Evolutionary conservation across 176 grass and related monocot species (phyloP), one percentile per base, ranked within the genome.

Genomic region (Alopecurus myosuroides): DNA sequence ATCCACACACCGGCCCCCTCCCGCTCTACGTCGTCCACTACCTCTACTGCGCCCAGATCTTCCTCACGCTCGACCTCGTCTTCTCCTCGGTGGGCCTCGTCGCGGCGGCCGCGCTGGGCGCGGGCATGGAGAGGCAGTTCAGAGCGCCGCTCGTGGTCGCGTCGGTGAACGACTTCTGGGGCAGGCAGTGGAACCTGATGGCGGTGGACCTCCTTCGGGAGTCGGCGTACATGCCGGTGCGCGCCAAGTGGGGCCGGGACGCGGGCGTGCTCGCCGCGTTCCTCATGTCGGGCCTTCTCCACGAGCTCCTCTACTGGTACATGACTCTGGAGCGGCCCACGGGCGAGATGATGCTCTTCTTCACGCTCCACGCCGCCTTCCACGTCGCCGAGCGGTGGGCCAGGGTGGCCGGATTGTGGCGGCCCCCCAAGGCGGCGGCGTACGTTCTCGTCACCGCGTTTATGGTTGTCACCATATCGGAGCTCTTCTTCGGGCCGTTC

Each of bases 171-270:
- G 87, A 81, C 25, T 93, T 93, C 73, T 97, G 94, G 94, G 91
- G 94, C 23, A 85, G 89, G 71, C 89, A 90, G 67, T 97, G 94
- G 94, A 97, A 97, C 75, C 64, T 93, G 14, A 88, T 97, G 91
- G 94, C 90, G 68, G 89, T 90, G 19, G 94, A 93, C 81, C 86
- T 91, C 66, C 94, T 97, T 30, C 86, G 94, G 12, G 81, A 52
- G 22, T 87, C 88, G 44, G 91, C 78, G 49, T 97, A 97, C 84
- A 34, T 61, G 29, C 94, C 91, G 6, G 84, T 97, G 60, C 81
- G 91, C 34, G 88, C 72, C 6, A 78, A 77, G 35, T 93, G 76
- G 70, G 94, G 94, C 13, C 78, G 84, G 18, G 82, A 79, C 71
- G 88, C 84, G 12, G 94, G 91, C 70, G 88, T 93, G 42, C 50